A percentile compares a stretch with the other conserved stretches of the same genome.
Conservation (phyloP, 306 rosid species). For the Potentilla sterilis region DNA sequence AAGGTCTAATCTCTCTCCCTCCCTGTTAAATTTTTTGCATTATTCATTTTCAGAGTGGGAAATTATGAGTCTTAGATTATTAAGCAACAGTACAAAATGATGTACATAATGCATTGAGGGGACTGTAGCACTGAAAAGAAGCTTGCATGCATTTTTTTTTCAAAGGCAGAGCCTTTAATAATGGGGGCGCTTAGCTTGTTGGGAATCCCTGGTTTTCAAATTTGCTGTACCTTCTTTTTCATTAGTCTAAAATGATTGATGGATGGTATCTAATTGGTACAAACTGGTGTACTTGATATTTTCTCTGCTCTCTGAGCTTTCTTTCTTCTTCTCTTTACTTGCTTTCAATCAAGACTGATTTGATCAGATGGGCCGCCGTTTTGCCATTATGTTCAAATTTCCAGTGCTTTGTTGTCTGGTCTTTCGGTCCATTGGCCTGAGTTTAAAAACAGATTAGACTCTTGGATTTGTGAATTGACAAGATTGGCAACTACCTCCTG, state of each 20-base stretch:
- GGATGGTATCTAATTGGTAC: slow-evolving; percentile 42
- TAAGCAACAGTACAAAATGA: background rate
- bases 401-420: slow-evolving; percentile 25
- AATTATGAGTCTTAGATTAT: background rate
- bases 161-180: slow-evolving; percentile 31
- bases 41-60: background rate
- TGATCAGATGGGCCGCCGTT: slow-evolving; percentile 96
- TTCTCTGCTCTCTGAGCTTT: slow-evolving; percentile 10
- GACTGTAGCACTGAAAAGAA: slow-evolving; percentile 32
- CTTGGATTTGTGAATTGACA: slow-evolving; percentile 19
- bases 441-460: background rate
- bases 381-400: slow-evolving; percentile 63
- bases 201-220: background rate
- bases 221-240: slow-evolving; percentile 9
- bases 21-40: background rate
- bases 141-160: slow-evolving; percentile 53
- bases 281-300: slow-evolving; percentile 27
- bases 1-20: slow-evolving; percentile 50
- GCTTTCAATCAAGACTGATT: slow-evolving; percentile 40
- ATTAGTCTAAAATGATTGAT: slow-evolving; percentile 58
- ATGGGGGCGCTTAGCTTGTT: background rate
- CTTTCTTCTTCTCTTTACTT: slow-evolving; percentile 3
- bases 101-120: slow-evolving; percentile 4
- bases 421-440: background rate
- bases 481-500: slow-evolving; percentile 29